These are phyloP conservation scores for Mortierella sp. DNA, from an alignment of 371 early-diverging fungal species.

Conservation along the genomic window DNA sequence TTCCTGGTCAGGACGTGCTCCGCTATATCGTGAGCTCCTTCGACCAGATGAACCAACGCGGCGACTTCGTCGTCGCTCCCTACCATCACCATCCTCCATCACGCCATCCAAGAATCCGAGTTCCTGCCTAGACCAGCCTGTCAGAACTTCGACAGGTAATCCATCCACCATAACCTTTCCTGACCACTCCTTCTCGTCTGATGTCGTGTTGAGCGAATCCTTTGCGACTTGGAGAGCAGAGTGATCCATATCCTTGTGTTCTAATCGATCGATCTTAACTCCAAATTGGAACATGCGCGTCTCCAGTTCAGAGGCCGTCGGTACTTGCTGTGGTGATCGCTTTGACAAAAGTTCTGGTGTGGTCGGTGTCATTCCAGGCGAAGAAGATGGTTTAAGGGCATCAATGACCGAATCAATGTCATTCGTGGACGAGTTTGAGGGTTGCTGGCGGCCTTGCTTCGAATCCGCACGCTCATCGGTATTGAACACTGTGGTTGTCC, in stretches of 20 bases:
- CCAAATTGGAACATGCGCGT: slow-evolving; percentile 51
- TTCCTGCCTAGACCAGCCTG: slow-evolving; percentile 34
- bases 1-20: not conserved
- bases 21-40: not conserved
- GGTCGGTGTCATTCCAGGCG: slow-evolving; percentile 4
- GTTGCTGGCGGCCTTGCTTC: slow-evolving; percentile 8
- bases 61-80: slow-evolving; percentile 2
- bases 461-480: slow-evolving; percentile 10
- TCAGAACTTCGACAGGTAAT: slow-evolving; percentile 19
- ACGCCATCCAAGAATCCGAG: slow-evolving; percentile 46
- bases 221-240: slow-evolving; percentile 3
- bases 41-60: not conserved
- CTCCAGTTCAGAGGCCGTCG: slow-evolving; percentile 7
- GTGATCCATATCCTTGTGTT: slow-evolving; percentile 40
- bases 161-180: slow-evolving; percentile 51
- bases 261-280: slow-evolving; percentile 48
- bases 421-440: slow-evolving; percentile 7
- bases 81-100: slow-evolving; percentile 27
- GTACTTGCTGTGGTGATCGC: slow-evolving; percentile 2
- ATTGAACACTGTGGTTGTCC: slow-evolving; percentile 24
- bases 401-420: slow-evolving; percentile 12
- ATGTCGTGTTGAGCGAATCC: not conserved
- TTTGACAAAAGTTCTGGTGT: not conserved
- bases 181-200: slow-evolving; percentile 36
- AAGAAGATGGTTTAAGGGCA: not conserved